Percentiles rank a stretch among this genome's conserved stretches.
Conservation (phyloP, 305 asterid genomes). For the Solanum aculeatissimum region DNA sequence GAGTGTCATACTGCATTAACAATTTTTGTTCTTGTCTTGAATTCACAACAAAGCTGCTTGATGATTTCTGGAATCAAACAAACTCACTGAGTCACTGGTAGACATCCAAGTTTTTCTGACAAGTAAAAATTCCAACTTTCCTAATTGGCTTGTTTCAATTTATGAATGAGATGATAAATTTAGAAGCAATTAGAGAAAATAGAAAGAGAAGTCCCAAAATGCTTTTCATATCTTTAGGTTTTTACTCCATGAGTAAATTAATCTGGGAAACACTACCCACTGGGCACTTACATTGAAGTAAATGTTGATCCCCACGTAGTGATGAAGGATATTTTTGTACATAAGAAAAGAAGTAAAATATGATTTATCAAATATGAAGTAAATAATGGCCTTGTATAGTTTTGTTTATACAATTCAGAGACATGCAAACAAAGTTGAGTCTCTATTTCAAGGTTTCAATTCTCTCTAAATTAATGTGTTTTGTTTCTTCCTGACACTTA, state of each 20-base stretch:
- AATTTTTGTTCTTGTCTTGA: neutral
- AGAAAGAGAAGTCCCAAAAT: neutral
- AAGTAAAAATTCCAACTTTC: neutral
- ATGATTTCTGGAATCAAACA: neutral
- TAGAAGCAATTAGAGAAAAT: neutral
- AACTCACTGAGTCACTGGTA: neutral
- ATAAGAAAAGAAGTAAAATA: neutral
- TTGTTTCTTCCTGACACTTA: neutral
- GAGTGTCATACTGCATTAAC: neutral
- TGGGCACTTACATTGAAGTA: neutral
- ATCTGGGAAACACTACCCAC: neutral
- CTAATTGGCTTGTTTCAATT: neutral
- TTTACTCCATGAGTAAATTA: neutral
- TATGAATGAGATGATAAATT: neutral
- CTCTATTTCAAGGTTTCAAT: neutral
- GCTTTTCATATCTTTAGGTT: neutral
- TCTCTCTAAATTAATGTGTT: neutral
- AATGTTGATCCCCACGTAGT: neutral
- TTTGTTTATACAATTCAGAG: neutral
- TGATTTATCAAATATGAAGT: neutral
- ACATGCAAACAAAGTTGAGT: neutral
- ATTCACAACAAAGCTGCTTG: neutral
- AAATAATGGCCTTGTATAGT: neutral
- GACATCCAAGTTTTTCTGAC: neutral
- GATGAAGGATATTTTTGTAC: neutral